Percentiles rank a stretch among this genome's conserved stretches.
phyloP scores from a whole-genome alignment of 2,329 filamentous ascomycete species.

The Nemania serpens region DNA sequence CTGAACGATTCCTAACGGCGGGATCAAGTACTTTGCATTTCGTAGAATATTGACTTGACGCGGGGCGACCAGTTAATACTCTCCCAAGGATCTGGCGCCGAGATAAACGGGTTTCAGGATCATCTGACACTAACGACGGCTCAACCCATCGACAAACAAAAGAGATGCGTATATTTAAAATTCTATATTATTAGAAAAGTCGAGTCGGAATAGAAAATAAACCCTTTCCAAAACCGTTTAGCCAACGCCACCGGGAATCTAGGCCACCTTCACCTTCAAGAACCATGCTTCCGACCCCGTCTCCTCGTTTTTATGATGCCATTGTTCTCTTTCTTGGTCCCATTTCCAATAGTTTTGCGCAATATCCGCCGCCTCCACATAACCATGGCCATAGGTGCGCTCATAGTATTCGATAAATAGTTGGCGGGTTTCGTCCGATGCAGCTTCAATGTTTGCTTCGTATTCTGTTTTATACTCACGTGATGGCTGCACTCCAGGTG shows the following conservation, averaged over 20 bases:
- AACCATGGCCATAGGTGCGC: background rate
- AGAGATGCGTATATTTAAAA: no score
- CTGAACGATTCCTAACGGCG: no score
- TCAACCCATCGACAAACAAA: no score
- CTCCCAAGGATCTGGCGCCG: no score
- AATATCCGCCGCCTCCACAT: background rate
- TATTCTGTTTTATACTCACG: background rate
- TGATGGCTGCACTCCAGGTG: background rate
- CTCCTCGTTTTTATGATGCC: constrained; percentile 26
- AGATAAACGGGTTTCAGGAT: no score
- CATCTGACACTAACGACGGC: no score
- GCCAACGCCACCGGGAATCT: background rate
- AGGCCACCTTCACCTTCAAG: constrained; percentile 2
- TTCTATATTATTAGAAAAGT: no score
- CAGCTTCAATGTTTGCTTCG: constrained; percentile 12
- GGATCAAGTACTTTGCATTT: no score
- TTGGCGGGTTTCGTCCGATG: constrained; percentile 1
- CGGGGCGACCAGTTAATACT: no score
- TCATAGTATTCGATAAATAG: constrained; percentile 15
- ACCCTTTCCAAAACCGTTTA: no score
- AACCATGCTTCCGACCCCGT: constrained; percentile 25
- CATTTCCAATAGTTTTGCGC: constrained; percentile 27
- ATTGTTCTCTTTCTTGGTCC: constrained; percentile 19
- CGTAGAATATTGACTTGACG: no score
- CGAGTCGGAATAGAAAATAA: no score